Conservation (phyloP, 371 early-diverging fungal genomes). For the Apophysomyces variabilis region DNA sequence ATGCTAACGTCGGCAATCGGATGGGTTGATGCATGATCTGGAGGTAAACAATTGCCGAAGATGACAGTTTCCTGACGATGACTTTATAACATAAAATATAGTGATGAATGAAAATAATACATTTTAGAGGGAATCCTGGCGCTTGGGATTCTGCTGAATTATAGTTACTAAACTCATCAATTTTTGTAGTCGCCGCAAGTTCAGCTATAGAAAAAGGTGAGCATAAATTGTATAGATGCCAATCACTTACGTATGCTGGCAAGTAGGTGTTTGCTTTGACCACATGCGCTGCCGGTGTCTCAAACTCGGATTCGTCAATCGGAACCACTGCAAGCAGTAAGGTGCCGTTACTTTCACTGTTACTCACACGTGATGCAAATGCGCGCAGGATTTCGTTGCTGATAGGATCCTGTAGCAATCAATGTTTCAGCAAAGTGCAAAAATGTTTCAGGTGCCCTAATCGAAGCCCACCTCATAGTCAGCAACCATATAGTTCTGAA, state of each 20-base stretch:
- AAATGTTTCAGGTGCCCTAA: no score
- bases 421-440: background rate
- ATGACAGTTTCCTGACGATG: no score
- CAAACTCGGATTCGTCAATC: conserved; percentile 72
- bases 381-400: conserved; percentile 90
- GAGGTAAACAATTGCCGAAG: no score
- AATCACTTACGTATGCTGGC: conserved; percentile 49
- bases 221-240: background rate
- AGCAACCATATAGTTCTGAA: conserved; percentile 77
- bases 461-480: conserved; percentile 67
- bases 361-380: conserved; percentile 83
- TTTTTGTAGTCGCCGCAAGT: conserved; percentile 24
- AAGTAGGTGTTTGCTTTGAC: conserved; percentile 62
- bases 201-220: conserved; percentile 22
- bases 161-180: conserved; percentile 27
- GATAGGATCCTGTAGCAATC: conserved; percentile 65
- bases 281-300: conserved; percentile 62
- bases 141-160: conserved; percentile 15
- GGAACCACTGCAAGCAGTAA: conserved; percentile 81
- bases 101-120: conserved; percentile 4
- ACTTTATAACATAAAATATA: no score
- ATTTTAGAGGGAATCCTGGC: conserved; percentile 25
- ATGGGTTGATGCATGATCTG: no score
- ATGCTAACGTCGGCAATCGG: no score
- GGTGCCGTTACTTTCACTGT: conserved; percentile 84